Evolutionary conservation across 2,329 filamentous ascomycete species (phyloP), one percentile per base, ranked within the genome.

Genomic region (Verticillium tricorpus): DNA sequence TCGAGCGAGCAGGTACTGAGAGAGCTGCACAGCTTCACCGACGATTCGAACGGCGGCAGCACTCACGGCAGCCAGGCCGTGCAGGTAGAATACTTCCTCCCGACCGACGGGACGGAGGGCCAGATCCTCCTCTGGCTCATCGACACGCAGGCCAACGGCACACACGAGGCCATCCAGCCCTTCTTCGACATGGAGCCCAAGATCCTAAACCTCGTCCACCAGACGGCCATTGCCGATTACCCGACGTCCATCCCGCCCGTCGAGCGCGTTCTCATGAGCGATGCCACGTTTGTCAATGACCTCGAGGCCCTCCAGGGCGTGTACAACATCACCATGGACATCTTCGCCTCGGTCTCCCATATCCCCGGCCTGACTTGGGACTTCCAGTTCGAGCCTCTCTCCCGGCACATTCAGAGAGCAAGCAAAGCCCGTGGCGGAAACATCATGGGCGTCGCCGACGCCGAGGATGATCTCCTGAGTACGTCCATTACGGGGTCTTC

Each of bases 11-110:
- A 62, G 15, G 63, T 63, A 1, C 55, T 63, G 54, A 32, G 39
- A 28, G 58, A 56, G 14, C 58, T 63, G 4, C 34, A 63, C 14
- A 34, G 56, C 12, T 56, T 57, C 37, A 63, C 61, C 25, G 54
- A 64, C 52, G 63, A 62, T 31, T 56, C 60, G 17, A 56, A 11
- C 19, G 61, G 9, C 19, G 61, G 59, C 50, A n/a, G 15, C 37
- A 28, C 59, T 17, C 60, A 63, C 56, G 58, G 56, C 32, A 65
- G 71, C 45, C 59, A 19, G n/a, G 64, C 59, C 31, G 66, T 71
- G 12, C 66, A 66, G 35, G 40, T 67, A 15, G 61, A 64, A 28
- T 67, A 67, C 32, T 69, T 69, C 60, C 65, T 67, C 22, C 56
- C 63, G 4, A 61, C 66, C 45, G 37, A 62, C n/a, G 61, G 61